A percentile compares a stretch with the other conserved stretches of the same genome.
Evolutionary conservation across 2,329 filamentous ascomycete genomes (phyloP).

Genomic region (Ophiostoma sp.): DNA sequence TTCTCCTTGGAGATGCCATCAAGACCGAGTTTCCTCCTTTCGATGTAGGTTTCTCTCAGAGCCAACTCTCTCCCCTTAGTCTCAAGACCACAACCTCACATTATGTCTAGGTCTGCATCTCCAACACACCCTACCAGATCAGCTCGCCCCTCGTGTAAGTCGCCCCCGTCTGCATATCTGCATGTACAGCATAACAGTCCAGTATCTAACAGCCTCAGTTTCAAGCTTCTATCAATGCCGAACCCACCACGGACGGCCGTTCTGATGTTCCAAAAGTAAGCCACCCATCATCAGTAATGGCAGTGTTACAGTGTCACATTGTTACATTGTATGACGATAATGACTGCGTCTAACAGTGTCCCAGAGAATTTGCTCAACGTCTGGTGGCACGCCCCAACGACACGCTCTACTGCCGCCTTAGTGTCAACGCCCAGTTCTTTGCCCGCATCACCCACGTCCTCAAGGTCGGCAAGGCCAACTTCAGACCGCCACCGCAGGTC

Average conservation of each 20-base stretch:
- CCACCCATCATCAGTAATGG: background rate
- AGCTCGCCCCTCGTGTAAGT: slow-evolving; percentile 70
- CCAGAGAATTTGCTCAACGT: slow-evolving; percentile 81
- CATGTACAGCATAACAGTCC: background rate
- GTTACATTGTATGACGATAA: background rate
- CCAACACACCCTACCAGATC: slow-evolving; percentile 74
- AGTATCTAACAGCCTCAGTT: slow-evolving; percentile 36
- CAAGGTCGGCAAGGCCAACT: slow-evolving; percentile 89
- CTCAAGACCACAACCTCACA: slow-evolving; percentile 16
- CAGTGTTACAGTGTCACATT: background rate
- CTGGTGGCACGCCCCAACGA: slow-evolving; percentile 85
- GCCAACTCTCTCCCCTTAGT: no score
- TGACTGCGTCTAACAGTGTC: slow-evolving; percentile 9
- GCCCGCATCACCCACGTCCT: slow-evolving; percentile 64
- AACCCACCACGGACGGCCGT: slow-evolving; percentile 72
- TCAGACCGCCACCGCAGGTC: slow-evolving; percentile 88
- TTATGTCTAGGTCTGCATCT: slow-evolving; percentile 64
- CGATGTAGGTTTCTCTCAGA: slow-evolving; percentile 41
- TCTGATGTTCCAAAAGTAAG: slow-evolving; percentile 64
- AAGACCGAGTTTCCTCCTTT: slow-evolving; percentile 64
- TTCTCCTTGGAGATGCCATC: slow-evolving; percentile 81
- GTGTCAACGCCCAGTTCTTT: slow-evolving; percentile 89
- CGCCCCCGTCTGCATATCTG: background rate
- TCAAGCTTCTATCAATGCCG: slow-evolving; percentile 72
- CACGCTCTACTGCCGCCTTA: slow-evolving; percentile 82